Base-by-base conservation (phyloP, 768 basidiomycete genomes). In the Collybiopsis luxurians region DNA sequence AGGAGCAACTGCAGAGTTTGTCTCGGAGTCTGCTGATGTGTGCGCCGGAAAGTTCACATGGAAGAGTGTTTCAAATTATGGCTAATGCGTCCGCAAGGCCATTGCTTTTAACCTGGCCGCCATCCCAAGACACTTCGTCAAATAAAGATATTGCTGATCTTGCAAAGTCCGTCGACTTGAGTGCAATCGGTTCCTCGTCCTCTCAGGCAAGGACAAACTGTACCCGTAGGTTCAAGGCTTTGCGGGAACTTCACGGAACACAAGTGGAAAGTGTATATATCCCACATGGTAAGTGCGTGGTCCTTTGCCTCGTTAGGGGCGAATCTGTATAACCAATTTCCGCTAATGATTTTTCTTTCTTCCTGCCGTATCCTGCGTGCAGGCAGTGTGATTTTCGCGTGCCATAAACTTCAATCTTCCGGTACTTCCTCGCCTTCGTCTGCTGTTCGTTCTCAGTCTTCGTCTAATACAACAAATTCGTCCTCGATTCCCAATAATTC, bases 261-360 rank as follows among this genome's bases (percentile, higher is more conserved):
- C 82, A 86, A 70, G 88, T 92, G 27, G 90, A 92, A 68, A 92
- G 89, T 72, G 87, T 93, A 60, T 93, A 90, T 71, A 91, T 92
- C 71, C 91, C 92, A 69, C 90, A 94, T 82, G 91, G 91, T 88
- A 68, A 64, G 83, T 64, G 64, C 48, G 58, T 67, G 54, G 60
- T 71, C 31, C 13, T 66, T 50, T 52, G 56, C 55, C 60, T 40
- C 40, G 58, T 60, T 48, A 55, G 60, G 60, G 63, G 60, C 56
- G 42, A 50, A 56, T 61, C 45, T 54, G 24, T 28, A 39, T 39
- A 36, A 28, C 47, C 42, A 44, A 24, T 50, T 24, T 52, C 40
- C 31, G 36, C 44, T 43, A 34, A 21, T 55, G 31, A 34, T 39
- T 36, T 46, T 43, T 21, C 40, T 42, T 40, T 51, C 24, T 46